Evolutionary conservation across 495 filamentous ascomycete genomes (phyloP), one percentile per base, ranked within the genome.

Genomic region (Hyphodiscus hymeniophilus): DNA sequence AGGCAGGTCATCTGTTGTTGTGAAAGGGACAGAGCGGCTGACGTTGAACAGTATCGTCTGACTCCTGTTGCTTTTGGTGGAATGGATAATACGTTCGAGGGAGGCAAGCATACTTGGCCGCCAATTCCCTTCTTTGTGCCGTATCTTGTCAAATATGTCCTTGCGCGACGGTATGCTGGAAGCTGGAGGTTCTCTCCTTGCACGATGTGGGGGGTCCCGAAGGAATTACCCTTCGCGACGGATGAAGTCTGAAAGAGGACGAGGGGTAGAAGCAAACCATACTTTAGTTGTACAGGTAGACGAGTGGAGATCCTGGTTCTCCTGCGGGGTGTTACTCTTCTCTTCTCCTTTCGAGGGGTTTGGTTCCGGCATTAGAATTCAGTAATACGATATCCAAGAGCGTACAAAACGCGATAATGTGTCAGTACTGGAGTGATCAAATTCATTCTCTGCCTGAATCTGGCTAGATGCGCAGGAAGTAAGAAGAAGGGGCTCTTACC

Each of bases 111-210:
- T 11, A 38, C 6, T 13, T 36, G 28, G 26, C 24, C 38, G 13
- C 21, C 31, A 12, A 44, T 51, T 13, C 48, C 48, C 22, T 51
- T 13, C 8, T 51, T 51, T 16, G 33, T 51, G 1, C 40, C 39
- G 6, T 38, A 44, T 18, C 15, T 51, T 13, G 7, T 7, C 20
- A n/a, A 38, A 1, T 45, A 20, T 17, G 30, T 31, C 20, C 45
- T 28, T 40, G 12, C 18, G 40, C 22, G 48, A 17, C 36, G 16
- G 26, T 22, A 51, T 39, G 20, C 13, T 10, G 35, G 33, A 15
- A 23, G 34, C 5, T 48, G 46, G 46, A 40, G 26, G 38, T 48
- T 48, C 34, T 31, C 21, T 41, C 46, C 46, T 33, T 48, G 46
- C 16, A 42, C 38, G 24, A n/a, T 33, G 1, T 42, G 17, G 30